Evolutionary conservation across 352 stramenopile genomes (phyloP).

Genomic region (Poterioochromonas sp.): DNA sequence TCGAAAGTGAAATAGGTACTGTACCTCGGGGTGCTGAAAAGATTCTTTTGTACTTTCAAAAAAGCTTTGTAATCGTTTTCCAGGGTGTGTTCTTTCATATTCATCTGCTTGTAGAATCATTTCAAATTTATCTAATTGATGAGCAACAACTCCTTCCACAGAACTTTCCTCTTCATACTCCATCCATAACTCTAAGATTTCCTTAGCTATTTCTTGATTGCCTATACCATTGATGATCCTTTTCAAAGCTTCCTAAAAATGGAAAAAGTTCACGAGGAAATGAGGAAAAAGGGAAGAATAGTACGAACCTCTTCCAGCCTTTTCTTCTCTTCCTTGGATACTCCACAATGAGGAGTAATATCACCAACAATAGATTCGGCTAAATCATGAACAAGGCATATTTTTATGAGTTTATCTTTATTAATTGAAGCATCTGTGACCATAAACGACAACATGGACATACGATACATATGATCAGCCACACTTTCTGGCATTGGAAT

Average conservation of each 20-base stretch:
- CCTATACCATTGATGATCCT: conserved; percentile 17
- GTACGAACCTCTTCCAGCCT: conserved; percentile 67
- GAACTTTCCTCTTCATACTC: conserved; percentile 70
- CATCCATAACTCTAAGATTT: conserved; percentile 63
- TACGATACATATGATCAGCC: conserved; percentile 78
- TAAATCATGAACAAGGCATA: conserved; percentile 67
- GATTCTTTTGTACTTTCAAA: conserved; percentile 28
- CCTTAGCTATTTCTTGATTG: conserved; percentile 1
- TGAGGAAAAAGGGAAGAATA: not conserved
- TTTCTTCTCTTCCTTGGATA: conserved; percentile 70
- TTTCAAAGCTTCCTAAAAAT: conserved; percentile 30
- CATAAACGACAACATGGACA: conserved; percentile 77
- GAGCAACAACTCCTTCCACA: conserved; percentile 69
- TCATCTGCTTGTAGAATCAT: conserved; percentile 83
- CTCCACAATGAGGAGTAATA: conserved; percentile 71
- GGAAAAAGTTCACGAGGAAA: not conserved
- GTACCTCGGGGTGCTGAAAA: conserved; percentile 33
- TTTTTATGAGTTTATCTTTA: conserved; percentile 55
- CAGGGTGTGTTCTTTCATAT: conserved; percentile 53
- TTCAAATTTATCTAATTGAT: conserved; percentile 84
- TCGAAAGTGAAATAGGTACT: no score
- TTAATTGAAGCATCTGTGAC: conserved; percentile 52
- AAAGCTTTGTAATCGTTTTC: conserved; percentile 29
- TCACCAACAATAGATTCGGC: conserved; percentile 76
- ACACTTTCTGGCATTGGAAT: conserved; percentile 48